phyloP scores from a whole-genome alignment of 768 basidiomycete species.

The Trametes cinnabarina region DNA sequence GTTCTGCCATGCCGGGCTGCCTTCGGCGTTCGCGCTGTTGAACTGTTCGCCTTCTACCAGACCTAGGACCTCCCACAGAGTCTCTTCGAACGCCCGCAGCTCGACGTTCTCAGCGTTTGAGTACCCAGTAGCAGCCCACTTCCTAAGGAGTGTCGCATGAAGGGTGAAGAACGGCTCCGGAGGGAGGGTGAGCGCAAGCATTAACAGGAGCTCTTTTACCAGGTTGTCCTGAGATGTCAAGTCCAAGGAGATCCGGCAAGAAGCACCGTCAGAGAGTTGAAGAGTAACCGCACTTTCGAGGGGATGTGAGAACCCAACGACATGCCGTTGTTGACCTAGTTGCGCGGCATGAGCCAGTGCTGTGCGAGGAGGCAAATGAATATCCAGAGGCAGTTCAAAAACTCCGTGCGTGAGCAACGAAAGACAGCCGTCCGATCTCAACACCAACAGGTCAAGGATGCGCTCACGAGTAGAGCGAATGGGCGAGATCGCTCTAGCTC shows the following conservation, averaged over 20 bases:
- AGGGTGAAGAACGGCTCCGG: slow-evolving; percentile 52
- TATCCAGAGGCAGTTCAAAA: slow-evolving; percentile 32
- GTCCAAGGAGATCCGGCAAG: slow-evolving; percentile 49
- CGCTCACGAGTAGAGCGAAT: slow-evolving; percentile 60
- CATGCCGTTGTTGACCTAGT: neutral
- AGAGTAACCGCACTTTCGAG: slow-evolving; percentile 53
- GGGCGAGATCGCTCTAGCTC: slow-evolving; percentile 53
- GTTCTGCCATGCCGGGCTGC: slow-evolving; percentile 43
- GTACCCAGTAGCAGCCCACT: slow-evolving; percentile 52
- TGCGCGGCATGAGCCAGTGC: neutral
- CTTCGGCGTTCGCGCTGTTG: slow-evolving; percentile 10
- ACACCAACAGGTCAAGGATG: slow-evolving; percentile 67
- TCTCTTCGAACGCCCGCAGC: slow-evolving; percentile 53
- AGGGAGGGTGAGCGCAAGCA: slow-evolving; percentile 62
- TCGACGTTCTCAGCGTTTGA: slow-evolving; percentile 47
- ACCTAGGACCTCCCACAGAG: slow-evolving; percentile 50
- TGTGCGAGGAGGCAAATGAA: neutral
- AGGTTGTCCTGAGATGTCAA: slow-evolving; percentile 55
- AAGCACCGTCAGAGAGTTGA: slow-evolving; percentile 49
- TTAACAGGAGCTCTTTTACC: slow-evolving; percentile 56
- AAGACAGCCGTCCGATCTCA: slow-evolving; percentile 55
- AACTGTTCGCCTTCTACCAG: slow-evolving; percentile 17
- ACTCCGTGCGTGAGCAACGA: slow-evolving; percentile 62
- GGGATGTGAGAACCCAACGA: slow-evolving; percentile 48
- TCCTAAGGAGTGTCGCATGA: slow-evolving; percentile 52